Evolutionary conservation across 495 filamentous ascomycete species (phyloP).

Genomic region (Lasiosphaeria miniovina): DNA sequence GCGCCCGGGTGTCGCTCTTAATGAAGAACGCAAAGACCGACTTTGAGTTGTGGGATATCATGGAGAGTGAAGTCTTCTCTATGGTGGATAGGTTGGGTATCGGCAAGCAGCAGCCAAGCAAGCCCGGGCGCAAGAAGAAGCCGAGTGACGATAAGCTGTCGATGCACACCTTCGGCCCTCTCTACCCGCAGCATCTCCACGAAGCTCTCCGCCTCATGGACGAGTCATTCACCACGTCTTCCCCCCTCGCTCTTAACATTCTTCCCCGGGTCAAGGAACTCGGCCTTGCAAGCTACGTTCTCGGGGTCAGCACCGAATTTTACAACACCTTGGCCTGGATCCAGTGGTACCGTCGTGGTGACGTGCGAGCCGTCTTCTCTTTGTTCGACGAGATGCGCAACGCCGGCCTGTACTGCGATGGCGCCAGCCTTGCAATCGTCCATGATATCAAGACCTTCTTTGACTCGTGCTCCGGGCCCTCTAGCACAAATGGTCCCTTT

Average conservation of each 20-base stretch:
- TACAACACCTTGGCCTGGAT: conserved; percentile 71
- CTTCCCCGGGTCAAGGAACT: conserved; percentile 68
- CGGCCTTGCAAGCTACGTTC: conserved; percentile 65
- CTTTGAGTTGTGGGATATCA: conserved; percentile 65
- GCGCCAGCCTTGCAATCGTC: conserved; percentile 54
- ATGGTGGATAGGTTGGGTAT: conserved; percentile 48
- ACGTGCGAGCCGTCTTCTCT: conserved; percentile 58
- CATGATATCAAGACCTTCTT: conserved; percentile 24
- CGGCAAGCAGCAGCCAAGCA: conserved; percentile 5
- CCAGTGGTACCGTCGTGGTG: conserved; percentile 60
- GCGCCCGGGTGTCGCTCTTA: conserved; percentile 43
- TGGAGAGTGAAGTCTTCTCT: conserved; percentile 67
- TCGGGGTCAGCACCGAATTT: conserved; percentile 68
- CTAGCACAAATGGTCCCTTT: conserved; percentile 29
- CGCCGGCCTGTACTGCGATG: conserved; percentile 61
- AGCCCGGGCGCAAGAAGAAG: conserved; percentile 10
- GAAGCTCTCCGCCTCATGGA: conserved; percentile 63
- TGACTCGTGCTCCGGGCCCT: no score
- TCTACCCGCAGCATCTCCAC: conserved; percentile 66
- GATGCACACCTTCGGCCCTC: conserved; percentile 57
- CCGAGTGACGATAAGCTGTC: conserved; percentile 21
- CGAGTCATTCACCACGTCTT: conserved; percentile 54
- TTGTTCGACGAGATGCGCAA: conserved; percentile 76
- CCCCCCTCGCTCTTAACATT: conserved; percentile 58
- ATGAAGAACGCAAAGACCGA: conserved; percentile 57